A percentile compares a stretch with the other conserved stretches of the same genome.
Evolutionary conservation across 2,329 filamentous ascomycete species (phyloP).

Genomic region (Rugonectria rugulosa): DNA sequence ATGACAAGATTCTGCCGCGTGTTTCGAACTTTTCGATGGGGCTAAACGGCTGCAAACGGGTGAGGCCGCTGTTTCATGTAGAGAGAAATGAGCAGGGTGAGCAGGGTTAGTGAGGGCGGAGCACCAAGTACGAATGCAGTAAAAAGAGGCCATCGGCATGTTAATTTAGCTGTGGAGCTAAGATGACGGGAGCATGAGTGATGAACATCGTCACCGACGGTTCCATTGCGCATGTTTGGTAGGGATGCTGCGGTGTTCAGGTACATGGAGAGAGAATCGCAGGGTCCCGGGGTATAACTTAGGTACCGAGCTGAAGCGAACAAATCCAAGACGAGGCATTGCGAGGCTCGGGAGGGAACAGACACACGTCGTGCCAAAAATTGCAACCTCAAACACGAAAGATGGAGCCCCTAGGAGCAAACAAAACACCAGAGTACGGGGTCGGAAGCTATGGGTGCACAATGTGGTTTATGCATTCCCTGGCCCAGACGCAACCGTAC

Average conservation of each 20-base stretch:
- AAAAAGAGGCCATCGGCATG: constrained; percentile 18
- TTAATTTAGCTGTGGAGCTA: constrained; percentile 19
- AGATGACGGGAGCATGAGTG: constrained; percentile 4
- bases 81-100: constrained; percentile 25
- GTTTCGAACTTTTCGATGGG: constrained; percentile 33
- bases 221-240: background rate
- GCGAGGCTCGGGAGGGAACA: constrained; percentile 26
- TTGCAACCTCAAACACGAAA: constrained; percentile 31
- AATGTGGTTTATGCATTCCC: constrained; percentile 4
- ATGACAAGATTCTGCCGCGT: constrained; percentile 32
- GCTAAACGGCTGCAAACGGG: constrained; percentile 29
- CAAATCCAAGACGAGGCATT: background rate
- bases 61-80: constrained; percentile 35
- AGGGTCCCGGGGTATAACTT: no score
- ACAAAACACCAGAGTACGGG: constrained; percentile 25
- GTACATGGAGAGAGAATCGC: no score
- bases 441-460: constrained; percentile 11
- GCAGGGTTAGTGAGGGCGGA: constrained; percentile 25
- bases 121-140: background rate
- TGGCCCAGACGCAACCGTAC: background rate
- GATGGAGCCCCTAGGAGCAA: constrained; percentile 23
- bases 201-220: background rate
- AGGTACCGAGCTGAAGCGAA: constrained; percentile 4
- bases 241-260: constrained; percentile 4
- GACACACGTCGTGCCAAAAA: constrained; percentile 23